Evolutionary conservation across 305 asterid species (phyloP).

Genomic region (Rubia occidens): DNA sequence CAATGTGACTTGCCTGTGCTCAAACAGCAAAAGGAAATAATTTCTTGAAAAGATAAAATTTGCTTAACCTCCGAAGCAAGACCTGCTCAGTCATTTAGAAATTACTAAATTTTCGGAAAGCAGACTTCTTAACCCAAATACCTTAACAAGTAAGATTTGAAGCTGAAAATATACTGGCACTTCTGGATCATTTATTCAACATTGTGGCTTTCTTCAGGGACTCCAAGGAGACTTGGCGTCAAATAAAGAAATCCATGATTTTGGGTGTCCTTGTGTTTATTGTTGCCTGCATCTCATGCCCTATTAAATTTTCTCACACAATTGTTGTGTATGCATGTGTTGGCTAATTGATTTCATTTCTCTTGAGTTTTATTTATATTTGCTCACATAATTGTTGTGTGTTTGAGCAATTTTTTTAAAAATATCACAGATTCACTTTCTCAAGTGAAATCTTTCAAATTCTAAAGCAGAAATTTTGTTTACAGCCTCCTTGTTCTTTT

Average conservation of each 20-base stretch:
- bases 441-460: conserved; percentile 2
- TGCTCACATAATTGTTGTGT: not conserved
- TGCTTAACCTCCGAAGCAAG: too few species aligned
- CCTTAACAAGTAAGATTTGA: too few species aligned
- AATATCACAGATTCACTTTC: not conserved
- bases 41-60: too few species aligned
- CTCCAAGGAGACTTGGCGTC: not conserved
- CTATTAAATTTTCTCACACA: not conserved
- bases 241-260: not conserved
- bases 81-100: too few species aligned
- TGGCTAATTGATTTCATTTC: not conserved
- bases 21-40: too few species aligned
- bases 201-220: not conserved
- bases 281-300: not conserved
- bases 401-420: not conserved
- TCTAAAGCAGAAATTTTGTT: conserved; percentile 17
- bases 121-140: too few species aligned
- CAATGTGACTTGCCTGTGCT: too few species aligned
- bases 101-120: too few species aligned
- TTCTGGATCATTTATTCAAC: not conserved
- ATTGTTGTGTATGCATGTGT: not conserved
- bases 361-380: not conserved
- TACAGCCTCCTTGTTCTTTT: conserved; percentile 94
- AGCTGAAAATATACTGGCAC: not conserved
- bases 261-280: not conserved